Base-by-base conservation (phyloP, 352 stramenopile genomes). In the Blastocystis sp. region DNA sequence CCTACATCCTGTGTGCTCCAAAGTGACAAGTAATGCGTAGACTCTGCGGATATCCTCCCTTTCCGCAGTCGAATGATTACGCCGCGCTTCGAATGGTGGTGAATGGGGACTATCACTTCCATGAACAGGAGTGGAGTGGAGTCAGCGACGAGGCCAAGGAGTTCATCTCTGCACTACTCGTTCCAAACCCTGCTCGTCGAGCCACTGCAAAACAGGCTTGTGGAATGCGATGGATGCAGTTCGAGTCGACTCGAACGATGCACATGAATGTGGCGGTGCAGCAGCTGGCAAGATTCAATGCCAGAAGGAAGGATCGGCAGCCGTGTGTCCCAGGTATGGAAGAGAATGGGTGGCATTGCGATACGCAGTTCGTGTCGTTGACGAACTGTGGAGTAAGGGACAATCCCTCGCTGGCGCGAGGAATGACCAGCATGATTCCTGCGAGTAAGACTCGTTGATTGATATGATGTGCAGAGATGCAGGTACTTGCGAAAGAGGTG, bases 91-190 rank as follows among this genome's bases (percentile, higher is more conserved):
- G 92, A 65, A 94, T 94, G 91, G 95, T 95, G 90, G 91, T 92
- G 13, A 94, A 93, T 90, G 93, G 94, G 34, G 93, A 93, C 47
- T 95, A 92, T 90, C 92, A 95, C 79, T 96, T 92, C 75, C 93
- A 95, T 82, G 93, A 92, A 37, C 93, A 93, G 16, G 95, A 95
- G 90, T 96, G 93, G 93, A 93, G 95, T 88, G 93, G 94, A 43
- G 93, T 96, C 50, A 95, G 93, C 50, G 91, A 93, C 45, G 92
- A 95, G 59, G 94, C 94, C 64, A 96, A 95, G 91, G 93, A 95
- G 54, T 95, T 96, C 90, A 95, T 96, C 88, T 91, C 90, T 41
- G 91, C 92, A 66, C 95, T 96, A 93, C 90, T 96, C 20, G 91
- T 95, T 5, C 92, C 95, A 9, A 90, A 95, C 69, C 93, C 93